Evolutionary conservation across 2,329 filamentous ascomycete species (phyloP), one percentile per base, ranked within the genome.

Genomic region (Stromatinia cepivora): DNA sequence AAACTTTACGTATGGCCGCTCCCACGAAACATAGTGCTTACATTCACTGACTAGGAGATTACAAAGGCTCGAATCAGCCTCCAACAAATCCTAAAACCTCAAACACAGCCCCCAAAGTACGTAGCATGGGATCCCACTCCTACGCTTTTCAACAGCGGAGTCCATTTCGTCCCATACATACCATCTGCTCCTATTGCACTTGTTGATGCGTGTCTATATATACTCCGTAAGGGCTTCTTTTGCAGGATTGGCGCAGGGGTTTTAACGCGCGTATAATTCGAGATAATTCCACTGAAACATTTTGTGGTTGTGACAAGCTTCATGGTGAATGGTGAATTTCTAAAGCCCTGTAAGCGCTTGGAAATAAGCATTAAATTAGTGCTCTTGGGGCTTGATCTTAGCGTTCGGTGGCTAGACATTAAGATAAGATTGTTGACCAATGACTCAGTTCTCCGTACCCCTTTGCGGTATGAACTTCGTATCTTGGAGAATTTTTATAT

Each of bases 1-100:
- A 63, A 63, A 63, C 61, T 63, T 52, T 63, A 63, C 61, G 46
- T 36, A 63, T 28, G 28, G 31, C 31, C 59, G 46, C 46, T 63
- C 31, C 46, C 31, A 52, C 61, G 9, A 63, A 63, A 52, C 7
- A 50, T 52, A 63, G 61, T 39, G 46, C 61, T 63, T 52, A 63
- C 31, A 63, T 63, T 52, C 46, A 63, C 59, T 15, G 13, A 50
- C 8, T 46, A 63, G 45, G 61, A 39, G 13, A 63, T 63, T 52
- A 4, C 45, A 52, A 52, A 50, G 59, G 46, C 46, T 39, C 20
- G 13, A 50, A 36, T 50, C 45, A 63, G 45, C 45, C 58, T 20
- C 31, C 59, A 39, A 50, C 13, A 22, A 61, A 46, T 46, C 17
- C 25, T 39, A n/a, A 46, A 22, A 5, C 10, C 6, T 61, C 31